Conservation (phyloP, 768 basidiomycete species). For the Termitomyces sp. region DNA sequence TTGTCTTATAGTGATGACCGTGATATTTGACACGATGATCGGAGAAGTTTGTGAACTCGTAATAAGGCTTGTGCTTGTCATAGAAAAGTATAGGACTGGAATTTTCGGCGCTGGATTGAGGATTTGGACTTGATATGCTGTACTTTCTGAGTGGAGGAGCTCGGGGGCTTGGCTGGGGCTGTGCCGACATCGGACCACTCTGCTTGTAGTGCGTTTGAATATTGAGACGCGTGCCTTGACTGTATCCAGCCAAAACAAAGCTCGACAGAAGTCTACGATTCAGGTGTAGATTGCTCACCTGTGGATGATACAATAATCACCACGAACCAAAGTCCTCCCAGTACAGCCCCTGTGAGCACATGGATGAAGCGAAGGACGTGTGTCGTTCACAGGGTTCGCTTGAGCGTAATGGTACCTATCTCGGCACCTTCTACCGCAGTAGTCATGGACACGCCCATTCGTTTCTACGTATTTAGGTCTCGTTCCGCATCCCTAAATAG, state of each 20-base stretch:
- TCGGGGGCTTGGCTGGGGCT: background rate
- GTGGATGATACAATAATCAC: slow-evolving; percentile 7
- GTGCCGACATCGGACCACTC: slow-evolving; percentile 2
- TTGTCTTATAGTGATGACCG: slow-evolving; percentile 62
- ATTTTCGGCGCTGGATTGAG: background rate
- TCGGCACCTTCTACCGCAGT: slow-evolving; percentile 1
- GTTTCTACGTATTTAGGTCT: background rate
- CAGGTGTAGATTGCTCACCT: background rate
- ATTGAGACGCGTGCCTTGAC: background rate
- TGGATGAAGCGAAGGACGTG: background rate
- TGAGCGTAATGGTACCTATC: background rate
- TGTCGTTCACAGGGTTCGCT: slow-evolving; percentile 4
- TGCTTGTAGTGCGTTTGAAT: background rate
- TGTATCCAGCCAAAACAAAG: background rate
- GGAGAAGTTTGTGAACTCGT: slow-evolving; percentile 74
- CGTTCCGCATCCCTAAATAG: background rate
- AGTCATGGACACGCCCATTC: slow-evolving; percentile 3
- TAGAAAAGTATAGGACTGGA: slow-evolving; percentile 52
- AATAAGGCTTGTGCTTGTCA: slow-evolving; percentile 54
- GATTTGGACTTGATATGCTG: slow-evolving; percentile 5
- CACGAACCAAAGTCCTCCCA: background rate
- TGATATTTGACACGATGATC: slow-evolving; percentile 53
- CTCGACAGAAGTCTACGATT: background rate
- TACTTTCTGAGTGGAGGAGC: background rate
- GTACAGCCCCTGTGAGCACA: slow-evolving; percentile 3